These are phyloP conservation scores for Dalechampia spathulata DNA, from an alignment of 441 rosid species.

Conservation along the genomic window DNA sequence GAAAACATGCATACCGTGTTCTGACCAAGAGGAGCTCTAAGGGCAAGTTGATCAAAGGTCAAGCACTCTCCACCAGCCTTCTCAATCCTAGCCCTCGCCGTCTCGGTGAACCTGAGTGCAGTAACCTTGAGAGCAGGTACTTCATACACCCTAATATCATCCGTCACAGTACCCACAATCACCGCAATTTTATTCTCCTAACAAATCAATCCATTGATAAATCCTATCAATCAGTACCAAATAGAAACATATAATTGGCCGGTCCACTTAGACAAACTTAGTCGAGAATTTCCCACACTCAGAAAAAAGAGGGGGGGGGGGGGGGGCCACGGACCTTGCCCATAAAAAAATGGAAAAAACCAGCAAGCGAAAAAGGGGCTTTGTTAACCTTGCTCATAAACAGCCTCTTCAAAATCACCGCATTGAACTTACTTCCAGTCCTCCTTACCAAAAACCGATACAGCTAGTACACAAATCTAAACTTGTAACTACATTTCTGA, in stretches of 20 bases:
- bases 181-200: slow-evolving; percentile 83
- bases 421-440: too few relatives aligned
- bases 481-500: too few relatives aligned
- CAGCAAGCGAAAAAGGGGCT: slow-evolving; percentile 81
- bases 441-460: too few relatives aligned
- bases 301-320: too few relatives aligned
- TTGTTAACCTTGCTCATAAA: too few relatives aligned
- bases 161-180: slow-evolving; percentile 75
- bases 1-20: slow-evolving; percentile 91
- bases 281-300: too few relatives aligned
- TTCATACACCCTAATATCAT: slow-evolving; percentile 76
- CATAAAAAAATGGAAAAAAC: slow-evolving; percentile 42
- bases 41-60: slow-evolving; percentile 89
- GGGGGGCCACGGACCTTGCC: slow-evolving; percentile 77
- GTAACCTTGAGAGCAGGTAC: slow-evolving; percentile 79
- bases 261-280: not conserved
- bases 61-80: slow-evolving; percentile 96
- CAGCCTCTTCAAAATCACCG: too few relatives aligned
- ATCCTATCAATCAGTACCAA: not conserved
- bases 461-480: too few relatives aligned
- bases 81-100: slow-evolving; percentile 84
- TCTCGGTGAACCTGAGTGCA: slow-evolving; percentile 82
- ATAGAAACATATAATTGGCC: not conserved
- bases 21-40: slow-evolving; percentile 87
- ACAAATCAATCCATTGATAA: not conserved